Evolutionary conservation across 768 basidiomycete species (phyloP).

Genomic region (Coprinopsis sp.): DNA sequence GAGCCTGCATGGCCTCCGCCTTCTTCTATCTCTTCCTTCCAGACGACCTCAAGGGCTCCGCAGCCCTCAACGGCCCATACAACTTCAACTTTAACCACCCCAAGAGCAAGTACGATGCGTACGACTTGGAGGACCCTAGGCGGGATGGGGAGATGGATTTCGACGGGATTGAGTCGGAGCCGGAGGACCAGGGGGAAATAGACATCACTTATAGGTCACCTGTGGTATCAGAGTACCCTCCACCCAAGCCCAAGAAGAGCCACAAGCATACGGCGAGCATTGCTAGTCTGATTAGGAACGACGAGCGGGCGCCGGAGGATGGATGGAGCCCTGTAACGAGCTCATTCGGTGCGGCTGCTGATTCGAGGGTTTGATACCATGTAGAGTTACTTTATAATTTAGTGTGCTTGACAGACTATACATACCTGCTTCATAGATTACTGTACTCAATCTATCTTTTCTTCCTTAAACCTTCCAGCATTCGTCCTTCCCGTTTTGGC

Average conservation of each 20-base stretch:
- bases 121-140: conserved; percentile 67
- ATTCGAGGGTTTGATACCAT: background rate
- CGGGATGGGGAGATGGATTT: conserved; percentile 41
- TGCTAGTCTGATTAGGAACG: conserved; percentile 72
- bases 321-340: conserved; percentile 74
- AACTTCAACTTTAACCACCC: conserved; percentile 21
- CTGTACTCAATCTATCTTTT: no score
- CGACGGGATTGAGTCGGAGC: conserved; percentile 48
- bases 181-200: conserved; percentile 62
- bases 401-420: no score
- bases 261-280: conserved; percentile 35
- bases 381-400: no score
- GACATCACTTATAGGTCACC: conserved; percentile 73
- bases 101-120: conserved; percentile 56
- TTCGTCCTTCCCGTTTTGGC: no score
- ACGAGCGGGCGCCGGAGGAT: conserved; percentile 70
- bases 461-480: no score
- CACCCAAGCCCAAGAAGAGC: conserved; percentile 15
- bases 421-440: no score
- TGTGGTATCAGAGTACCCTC: conserved; percentile 34
- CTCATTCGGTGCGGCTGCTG: conserved; percentile 33
- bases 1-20: conserved; percentile 82
- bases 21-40: conserved; percentile 90
- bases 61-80: conserved; percentile 44
- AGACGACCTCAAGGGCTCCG: conserved; percentile 61